Evolutionary conservation across 2,329 filamentous ascomycete genomes (phyloP), one percentile per base, ranked within the genome.

Genomic region (Neofusicoccum laricinum): DNA sequence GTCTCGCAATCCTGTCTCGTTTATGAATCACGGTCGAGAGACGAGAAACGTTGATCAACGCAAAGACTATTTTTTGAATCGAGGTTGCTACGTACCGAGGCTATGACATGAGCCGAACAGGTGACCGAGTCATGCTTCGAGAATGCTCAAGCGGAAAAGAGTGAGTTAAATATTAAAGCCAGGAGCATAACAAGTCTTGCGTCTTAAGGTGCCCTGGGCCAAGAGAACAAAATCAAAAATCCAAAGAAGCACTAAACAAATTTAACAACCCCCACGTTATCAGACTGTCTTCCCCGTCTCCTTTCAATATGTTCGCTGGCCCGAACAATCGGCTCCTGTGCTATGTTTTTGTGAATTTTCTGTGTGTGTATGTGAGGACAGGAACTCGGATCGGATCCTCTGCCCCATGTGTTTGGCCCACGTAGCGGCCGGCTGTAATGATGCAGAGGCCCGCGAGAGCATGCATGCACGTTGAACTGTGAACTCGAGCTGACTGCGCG

Each of bases 331-430:
- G 40, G 40, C 40, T 59, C 25, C 30, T 15, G 55, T 25, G 25
- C 41, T 36, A 46, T 59, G 41, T 59, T 59, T 43, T 45, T 59
- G 43, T 59, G 55, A 6, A 34, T 59, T 59, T 59, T 59, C 41
- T 58, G 53, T 32, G 41, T 43, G 36, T 58, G 17, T 59, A 30
- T 59, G 53, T 59, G 55, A 46, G 19, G 55, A 59, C 55, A 59
- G 55, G 40, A 59, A 46, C 38, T n/a, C 6, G 14, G 25, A 30
- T 15, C 17, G n/a, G 25, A n/a, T 46, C 19, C 41, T 21, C 55
- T 59, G 55, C 55, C 41, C 14, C 30, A 19, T 58, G 15, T 21
- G 38, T 40, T 32, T 41, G 40, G n/a, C 55, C 55, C 19, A 58
- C 55, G 55, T 32, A 34, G 55, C 55, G 41, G 41, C 43, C 55